Percentiles rank a stretch among this genome's conserved stretches.
Evolutionary conservation across 345 rosid species (phyloP).

Genomic region (Murraya koenigii): DNA sequence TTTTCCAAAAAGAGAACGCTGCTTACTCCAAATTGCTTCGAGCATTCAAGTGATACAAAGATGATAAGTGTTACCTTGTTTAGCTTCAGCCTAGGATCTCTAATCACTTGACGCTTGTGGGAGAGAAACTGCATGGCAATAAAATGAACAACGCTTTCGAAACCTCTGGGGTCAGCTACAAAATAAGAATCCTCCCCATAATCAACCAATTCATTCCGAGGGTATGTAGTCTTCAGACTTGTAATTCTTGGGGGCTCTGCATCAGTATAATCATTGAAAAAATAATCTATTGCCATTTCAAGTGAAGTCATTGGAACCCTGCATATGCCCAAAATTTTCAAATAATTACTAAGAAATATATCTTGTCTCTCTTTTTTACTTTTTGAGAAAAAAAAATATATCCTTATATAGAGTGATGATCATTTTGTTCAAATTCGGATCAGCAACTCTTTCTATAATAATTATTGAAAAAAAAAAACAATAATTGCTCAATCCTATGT

Average conservation of each 20-base stretch:
- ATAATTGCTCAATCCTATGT: too few species aligned
- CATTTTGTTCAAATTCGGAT: too few species aligned
- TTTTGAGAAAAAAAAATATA: too few species aligned
- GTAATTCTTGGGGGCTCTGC: conserved; percentile 35
- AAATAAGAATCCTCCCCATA: conserved; percentile 26
- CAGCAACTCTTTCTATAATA: too few species aligned
- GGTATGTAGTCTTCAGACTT: conserved; percentile 30
- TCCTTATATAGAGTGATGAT: too few species aligned
- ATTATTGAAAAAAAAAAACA: too few species aligned
- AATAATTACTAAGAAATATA: too few species aligned
- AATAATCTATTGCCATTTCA: conserved; percentile 36
- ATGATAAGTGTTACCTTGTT: conserved; percentile 17
- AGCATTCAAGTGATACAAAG: too few species aligned
- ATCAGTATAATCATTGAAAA: conserved; percentile 28
- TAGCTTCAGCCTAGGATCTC: conserved; percentile 31
- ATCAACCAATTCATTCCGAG: conserved; percentile 18
- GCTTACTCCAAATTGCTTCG: too few species aligned
- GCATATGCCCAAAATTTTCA: not conserved
- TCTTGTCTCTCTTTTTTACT: too few species aligned
- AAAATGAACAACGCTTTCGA: conserved; percentile 21
- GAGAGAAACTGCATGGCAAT: conserved; percentile 25
- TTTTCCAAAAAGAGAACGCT: too few species aligned
- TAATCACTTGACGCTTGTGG: not conserved
- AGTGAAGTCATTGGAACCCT: conserved; percentile 32
- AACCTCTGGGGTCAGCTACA: conserved; percentile 31